Base-by-base conservation (phyloP, 306 rosid species). In the Vigna mungo region DNA sequence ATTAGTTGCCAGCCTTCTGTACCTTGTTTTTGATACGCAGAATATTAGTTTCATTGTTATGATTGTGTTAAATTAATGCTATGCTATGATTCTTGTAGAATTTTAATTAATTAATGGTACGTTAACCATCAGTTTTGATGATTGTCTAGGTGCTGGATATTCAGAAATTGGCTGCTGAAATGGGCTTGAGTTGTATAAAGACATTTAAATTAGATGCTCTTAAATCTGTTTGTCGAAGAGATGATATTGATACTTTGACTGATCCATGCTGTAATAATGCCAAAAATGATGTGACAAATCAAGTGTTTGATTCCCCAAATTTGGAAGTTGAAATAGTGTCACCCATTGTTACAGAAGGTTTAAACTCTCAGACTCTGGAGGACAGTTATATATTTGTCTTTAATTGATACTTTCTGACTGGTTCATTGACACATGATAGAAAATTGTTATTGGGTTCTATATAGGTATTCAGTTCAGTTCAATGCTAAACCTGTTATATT, bases 111-210 rank as follows among this genome's bases (percentile, higher is more conserved):
- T 61, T 71, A 32, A 49, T 81, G 61, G 8, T 60, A 49, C 51
- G 63, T 60, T 21, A 62, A 52, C 63, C 39, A 36, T 58, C 54
- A 55, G 36, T 53, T 81, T 78, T 55, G 65, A 72, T 69, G 72
- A 71, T 36, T 75, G 83, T 80, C 58, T 80, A 95, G 98, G 98
- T 95, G 72, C 81, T 87, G 81, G 85, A 84, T 87, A 87, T 95
- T 74, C 88, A 95, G 84, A 95, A 94, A 79, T 76, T 87, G 89
- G 97, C 97, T 71, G 91, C 89, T 61, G 98, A 94, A 85, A 79
- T 95, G 97, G 98, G 97, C 76, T 85, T 92, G 87, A 87, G 75
- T 75, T 89, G 97, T 76, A 92, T 95, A 73, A 87, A 78, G 58
- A 80, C 98, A 54, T 89, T 77, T 71, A 95, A 81, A 83, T 84